Evolutionary conservation across 306 rosid genomes (phyloP), one percentile per base, ranked within the genome.

Genomic region (Heteromeles arbutifolia): DNA sequence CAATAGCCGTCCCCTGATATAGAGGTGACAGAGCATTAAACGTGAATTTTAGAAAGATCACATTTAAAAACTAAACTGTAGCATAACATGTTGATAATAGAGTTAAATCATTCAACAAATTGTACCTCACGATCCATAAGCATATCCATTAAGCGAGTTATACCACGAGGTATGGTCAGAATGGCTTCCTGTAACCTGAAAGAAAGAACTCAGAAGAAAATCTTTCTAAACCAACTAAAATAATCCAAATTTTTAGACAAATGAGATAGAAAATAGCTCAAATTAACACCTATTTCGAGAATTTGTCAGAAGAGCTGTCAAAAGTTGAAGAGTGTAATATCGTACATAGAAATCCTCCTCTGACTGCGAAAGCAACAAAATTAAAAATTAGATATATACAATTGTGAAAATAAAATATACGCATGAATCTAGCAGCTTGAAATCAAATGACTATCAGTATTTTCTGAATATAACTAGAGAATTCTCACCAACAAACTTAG

Each of bases 121-220:
- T 75, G 76, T 87, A 93, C 98, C 98, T 93, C 98, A 19, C 97
- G 97, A 81, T 91, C 98, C 96, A 91, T 91, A 76, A 90, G 97
- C 98, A 93, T 93, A 84, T 93, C 98, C 98, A 93, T 93, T 44
- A 91, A 81, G 78, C 92, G 89, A 74, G 98, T 93, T 79, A 93
- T 91, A 79, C 97, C 96, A 73, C 91, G 91, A 58, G 98, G 98
- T 75, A 88, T 88, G 45, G 96, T 87, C 84, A 93, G 88, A 84
- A 93, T 93, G 67, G 94, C 92, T 90, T 93, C 97, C 94, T 93
- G 97, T 83, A 93, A 88, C 88, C 98, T 91, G 79, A 85, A 85
- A 83, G 81, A 84, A 25, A 74, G 53, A 78, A 76, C 81, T 88
- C 90, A 80, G 77, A 75, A 80, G 75, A 75, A 39, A 69, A 39